A percentile compares a stretch with the other conserved stretches of the same genome.
These are phyloP conservation scores for Chalciporus piperatus DNA, from an alignment of 768 basidiomycete genomes.

Conservation along the genomic window DNA sequence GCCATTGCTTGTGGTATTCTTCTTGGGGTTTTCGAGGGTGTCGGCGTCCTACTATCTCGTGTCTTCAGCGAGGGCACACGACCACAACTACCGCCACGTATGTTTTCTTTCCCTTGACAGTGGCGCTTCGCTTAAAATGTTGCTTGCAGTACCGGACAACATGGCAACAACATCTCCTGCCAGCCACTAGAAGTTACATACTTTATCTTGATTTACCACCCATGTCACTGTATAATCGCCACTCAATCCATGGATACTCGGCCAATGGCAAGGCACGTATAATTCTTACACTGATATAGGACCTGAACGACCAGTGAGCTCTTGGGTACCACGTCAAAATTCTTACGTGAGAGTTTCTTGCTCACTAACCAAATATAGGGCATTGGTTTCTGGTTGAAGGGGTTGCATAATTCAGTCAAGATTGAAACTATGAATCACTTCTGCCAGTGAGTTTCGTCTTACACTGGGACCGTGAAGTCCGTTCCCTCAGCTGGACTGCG, in stretches of 20 bases:
- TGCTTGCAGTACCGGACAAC: slow-evolving; percentile 47
- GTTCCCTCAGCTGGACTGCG: neutral
- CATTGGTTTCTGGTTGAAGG: slow-evolving; percentile 15
- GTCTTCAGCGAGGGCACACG: slow-evolving; percentile 83
- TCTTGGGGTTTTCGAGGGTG: slow-evolving; percentile 91
- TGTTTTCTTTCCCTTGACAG: slow-evolving; percentile 31
- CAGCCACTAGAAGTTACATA: slow-evolving; percentile 50
- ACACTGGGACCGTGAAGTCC: neutral
- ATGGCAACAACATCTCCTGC: slow-evolving; percentile 49
- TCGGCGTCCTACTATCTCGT: slow-evolving; percentile 87
- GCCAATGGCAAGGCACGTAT: slow-evolving; percentile 27
- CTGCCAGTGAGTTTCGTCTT: slow-evolving; percentile 1
- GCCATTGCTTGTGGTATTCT: slow-evolving; percentile 95
- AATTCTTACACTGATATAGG: neutral
- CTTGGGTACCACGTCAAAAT: neutral
- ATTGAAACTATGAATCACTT: slow-evolving; percentile 4
- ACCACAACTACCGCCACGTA: slow-evolving; percentile 77
- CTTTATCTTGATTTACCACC: slow-evolving; percentile 30
- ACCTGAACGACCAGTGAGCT: neutral
- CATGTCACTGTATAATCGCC: slow-evolving; percentile 37
- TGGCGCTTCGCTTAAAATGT: slow-evolving; percentile 3
- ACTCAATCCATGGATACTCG: slow-evolving; percentile 31
- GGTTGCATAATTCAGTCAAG: slow-evolving; percentile 2
- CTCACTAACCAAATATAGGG: too few relatives aligned
- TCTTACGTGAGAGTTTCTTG: neutral